Conservation (phyloP, 306 rosid genomes). For the Sesbania bispinosa region DNA sequence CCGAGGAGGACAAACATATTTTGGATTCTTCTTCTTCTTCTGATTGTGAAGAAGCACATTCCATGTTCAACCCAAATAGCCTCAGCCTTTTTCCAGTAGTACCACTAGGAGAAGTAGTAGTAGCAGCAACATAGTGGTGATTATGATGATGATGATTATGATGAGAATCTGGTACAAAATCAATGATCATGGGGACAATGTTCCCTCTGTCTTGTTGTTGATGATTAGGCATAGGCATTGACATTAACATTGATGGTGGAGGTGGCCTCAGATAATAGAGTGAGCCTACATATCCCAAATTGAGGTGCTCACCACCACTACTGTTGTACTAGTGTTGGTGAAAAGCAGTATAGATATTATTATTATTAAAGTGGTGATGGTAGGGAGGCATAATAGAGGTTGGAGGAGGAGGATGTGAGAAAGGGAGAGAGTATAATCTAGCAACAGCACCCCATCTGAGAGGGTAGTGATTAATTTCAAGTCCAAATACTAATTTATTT, state of each 20-base stretch:
- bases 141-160: slow-evolving; percentile 3
- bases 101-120: no score
- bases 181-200: slow-evolving; percentile 45
- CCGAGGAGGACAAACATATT: not conserved
- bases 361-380: slow-evolving; percentile 30
- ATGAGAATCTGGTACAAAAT: slow-evolving; percentile 43
- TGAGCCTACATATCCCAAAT: slow-evolving; percentile 29
- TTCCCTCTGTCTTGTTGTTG: slow-evolving; percentile 23
- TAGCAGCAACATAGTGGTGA: no score
- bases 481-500: no score
- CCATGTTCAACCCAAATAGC: slow-evolving; percentile 88
- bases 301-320: not conserved
- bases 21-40: no score
- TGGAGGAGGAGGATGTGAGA: not conserved
- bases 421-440: slow-evolving; percentile 43
- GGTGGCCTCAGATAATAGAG: slow-evolving; percentile 30
- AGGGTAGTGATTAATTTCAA: slow-evolving; percentile 26
- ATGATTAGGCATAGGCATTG: not conserved
- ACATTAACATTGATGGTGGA: not conserved
- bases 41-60: slow-evolving; percentile 33
- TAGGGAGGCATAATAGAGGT: not conserved
- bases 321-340: slow-evolving; percentile 20
- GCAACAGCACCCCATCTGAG: slow-evolving; percentile 22
- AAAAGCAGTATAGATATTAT: slow-evolving; percentile 14
- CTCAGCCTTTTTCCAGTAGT: slow-evolving; percentile 54